phyloP scores from a whole-genome alignment of 148 eudicot species.

The Fagopyrum tataricum region DNA sequence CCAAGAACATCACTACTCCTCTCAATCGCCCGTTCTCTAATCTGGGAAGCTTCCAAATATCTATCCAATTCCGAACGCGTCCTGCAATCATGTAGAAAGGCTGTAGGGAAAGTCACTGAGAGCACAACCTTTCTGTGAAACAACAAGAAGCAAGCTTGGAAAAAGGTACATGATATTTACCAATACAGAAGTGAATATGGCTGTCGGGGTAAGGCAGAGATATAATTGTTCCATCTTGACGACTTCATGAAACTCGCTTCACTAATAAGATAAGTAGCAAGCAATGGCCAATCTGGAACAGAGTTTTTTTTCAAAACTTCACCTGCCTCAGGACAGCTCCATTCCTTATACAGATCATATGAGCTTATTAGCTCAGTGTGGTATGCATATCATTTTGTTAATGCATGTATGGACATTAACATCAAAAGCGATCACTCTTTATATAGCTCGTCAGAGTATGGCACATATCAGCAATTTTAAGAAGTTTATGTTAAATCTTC shows the following conservation, averaged over 20 bases:
- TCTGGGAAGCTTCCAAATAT: constrained; percentile 93
- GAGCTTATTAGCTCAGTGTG: background rate
- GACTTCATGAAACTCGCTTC: constrained; percentile 70
- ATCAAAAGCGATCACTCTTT: background rate
- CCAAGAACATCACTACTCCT: constrained; percentile 83
- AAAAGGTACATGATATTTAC: constrained; percentile 30
- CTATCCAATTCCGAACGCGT: constrained; percentile 85
- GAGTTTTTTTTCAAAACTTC: constrained; percentile 51
- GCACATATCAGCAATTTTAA: background rate
- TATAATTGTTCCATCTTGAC: constrained; percentile 90
- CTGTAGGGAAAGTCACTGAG: constrained; percentile 61
- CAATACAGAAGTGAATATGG: constrained; percentile 96
- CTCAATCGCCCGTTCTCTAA: constrained; percentile 86
- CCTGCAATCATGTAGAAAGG: constrained; percentile 79
- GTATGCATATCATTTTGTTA: background rate
- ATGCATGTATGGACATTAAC: background rate
- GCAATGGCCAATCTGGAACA: constrained; percentile 97
- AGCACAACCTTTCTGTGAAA: constrained; percentile 33
- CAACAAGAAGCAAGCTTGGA: constrained; percentile 7
- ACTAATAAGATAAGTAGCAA: constrained; percentile 89
- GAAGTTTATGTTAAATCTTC: background rate
- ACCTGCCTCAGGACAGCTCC: constrained; percentile 86
- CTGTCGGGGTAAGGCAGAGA: constrained; percentile 91
- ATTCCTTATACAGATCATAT: constrained; percentile 42
- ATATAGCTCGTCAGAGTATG: background rate